Base-by-base conservation (phyloP, 108 stramenopile species). In the Pseudonitzschia pungens region DNA sequence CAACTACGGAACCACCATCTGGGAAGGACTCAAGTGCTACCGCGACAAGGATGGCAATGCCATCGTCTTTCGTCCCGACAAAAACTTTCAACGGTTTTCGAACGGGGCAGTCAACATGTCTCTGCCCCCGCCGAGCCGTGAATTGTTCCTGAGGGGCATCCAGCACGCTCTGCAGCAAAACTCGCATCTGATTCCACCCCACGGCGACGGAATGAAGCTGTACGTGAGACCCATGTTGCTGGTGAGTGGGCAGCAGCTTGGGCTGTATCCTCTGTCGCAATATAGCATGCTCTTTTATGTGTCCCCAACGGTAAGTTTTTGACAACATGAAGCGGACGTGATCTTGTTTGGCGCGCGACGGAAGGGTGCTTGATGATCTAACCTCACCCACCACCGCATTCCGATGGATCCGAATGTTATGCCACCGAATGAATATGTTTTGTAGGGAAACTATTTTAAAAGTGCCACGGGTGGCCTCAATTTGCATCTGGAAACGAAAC, bases 11-110 rank as follows among this genome's bases (percentile, higher is more conserved):
- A 89, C 90, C 15, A 91, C 90, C 32, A 79, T 94, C 28, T 94
- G 90, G 90, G 92, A 94, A 80, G 92, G 92, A n/a, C 76, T 94
- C 44, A 91, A 91, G 21, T 88, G 87, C 62, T 89, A 80, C 65
- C 87, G 92, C 22, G 79, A 72, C 29, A 78, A 80, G 44, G 77
- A 90, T 51, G 80, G 79, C 0, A 73, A 78, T 16, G 76, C 87
- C n/a, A 60, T 87, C 5, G 81, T 94, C 41, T 90, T 94, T 65
- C 92, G 92, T 45, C 85, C 92, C 32, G 86, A 94, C 58, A 82
- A 72, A 51, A 94, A 94, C 66, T 91, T 82, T 59, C 70, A 65
- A 22, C 77, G 92, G 20, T 90, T 94, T 62, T 69, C 58, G 10
- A 68, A 71, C 28, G 92, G 92, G 18, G 92, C 92, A 4, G 71